Evolutionary conservation across 148 eudicot species (phyloP).

Genomic region (Tetragonia tetragonoides): DNA sequence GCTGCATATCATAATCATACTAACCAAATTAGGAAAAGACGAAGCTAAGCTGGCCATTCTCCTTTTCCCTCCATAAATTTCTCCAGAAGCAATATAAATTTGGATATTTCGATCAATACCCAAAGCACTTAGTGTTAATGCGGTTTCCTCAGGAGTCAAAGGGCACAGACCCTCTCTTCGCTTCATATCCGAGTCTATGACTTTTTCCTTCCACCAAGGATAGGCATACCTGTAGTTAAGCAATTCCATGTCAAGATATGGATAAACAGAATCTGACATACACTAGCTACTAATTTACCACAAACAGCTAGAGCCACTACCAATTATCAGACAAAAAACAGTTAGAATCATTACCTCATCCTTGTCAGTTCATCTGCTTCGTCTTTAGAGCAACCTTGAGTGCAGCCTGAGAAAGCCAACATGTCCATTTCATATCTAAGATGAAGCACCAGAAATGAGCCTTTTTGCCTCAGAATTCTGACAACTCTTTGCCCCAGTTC

Average conservation of each 20-base stretch:
- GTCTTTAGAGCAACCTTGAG: slow-evolving; percentile 55
- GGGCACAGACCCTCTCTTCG: slow-evolving; percentile 75
- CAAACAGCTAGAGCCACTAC: not conserved
- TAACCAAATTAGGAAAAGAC: slow-evolving; percentile 66
- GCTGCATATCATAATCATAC: slow-evolving; percentile 18
- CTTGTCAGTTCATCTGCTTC: slow-evolving; percentile 65
- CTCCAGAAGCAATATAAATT: slow-evolving; percentile 72
- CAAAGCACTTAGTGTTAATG: slow-evolving; percentile 51
- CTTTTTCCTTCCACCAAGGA: slow-evolving; percentile 87
- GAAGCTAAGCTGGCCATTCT: slow-evolving; percentile 57
- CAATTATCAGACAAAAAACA: too few relatives aligned
- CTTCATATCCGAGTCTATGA: slow-evolving; percentile 59
- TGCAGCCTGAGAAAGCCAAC: slow-evolving; percentile 82
- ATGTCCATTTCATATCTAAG: slow-evolving; percentile 82
- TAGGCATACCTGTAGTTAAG: slow-evolving; percentile 53
- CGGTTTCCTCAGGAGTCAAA: slow-evolving; percentile 71
- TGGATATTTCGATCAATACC: slow-evolving; percentile 56
- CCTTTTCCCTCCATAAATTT: slow-evolving; percentile 63
- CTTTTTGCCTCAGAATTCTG: slow-evolving; percentile 48
- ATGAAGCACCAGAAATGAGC: slow-evolving; percentile 68
- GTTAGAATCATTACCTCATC: slow-evolving; percentile 46
- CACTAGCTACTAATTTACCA: not conserved
- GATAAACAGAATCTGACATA: not conserved
- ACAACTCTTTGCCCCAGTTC: slow-evolving; percentile 60
- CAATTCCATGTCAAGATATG: not conserved